Evolutionary conservation across 2,329 filamentous ascomycete genomes (phyloP).

Genomic region (Arthrobotrys entomopaga): DNA sequence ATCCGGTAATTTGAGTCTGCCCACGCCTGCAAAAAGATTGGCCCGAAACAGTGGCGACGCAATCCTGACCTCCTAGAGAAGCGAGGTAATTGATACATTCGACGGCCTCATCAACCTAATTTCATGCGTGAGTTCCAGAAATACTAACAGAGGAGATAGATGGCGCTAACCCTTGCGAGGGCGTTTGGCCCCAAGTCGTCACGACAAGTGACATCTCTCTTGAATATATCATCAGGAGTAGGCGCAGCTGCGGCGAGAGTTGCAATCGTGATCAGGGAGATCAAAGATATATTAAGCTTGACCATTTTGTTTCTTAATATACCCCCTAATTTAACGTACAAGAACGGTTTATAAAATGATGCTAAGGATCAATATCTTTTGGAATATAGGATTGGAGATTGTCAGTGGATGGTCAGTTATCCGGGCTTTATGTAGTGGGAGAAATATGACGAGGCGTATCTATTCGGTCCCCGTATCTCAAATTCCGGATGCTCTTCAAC

Average conservation of each 20-base stretch:
- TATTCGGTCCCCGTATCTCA: background rate
- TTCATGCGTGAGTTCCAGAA: background rate
- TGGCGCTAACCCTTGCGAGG: constrained; percentile 10
- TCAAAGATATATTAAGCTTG: constrained; percentile 7
- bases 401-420: background rate
- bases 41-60: constrained; percentile 27
- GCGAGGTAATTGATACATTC: constrained; percentile 32
- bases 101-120: constrained; percentile 18
- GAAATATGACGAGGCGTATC: background rate
- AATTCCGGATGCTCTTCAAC: background rate
- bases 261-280: constrained; percentile 2
- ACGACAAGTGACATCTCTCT: constrained; percentile 13
- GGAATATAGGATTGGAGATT: background rate
- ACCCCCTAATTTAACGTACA: background rate
- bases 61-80: constrained; percentile 16
- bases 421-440: too few species aligned
- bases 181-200: background rate
- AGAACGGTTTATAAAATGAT: background rate
- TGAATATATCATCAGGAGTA: background rate
- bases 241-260: constrained; percentile 14
- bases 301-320: constrained; percentile 9
- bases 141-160: background rate
- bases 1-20: constrained; percentile 25
- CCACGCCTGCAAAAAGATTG: constrained; percentile 31
- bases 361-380: background rate